phyloP scores from a whole-genome alignment of 768 basidiomycete genomes.

The Megacollybia marginata region DNA sequence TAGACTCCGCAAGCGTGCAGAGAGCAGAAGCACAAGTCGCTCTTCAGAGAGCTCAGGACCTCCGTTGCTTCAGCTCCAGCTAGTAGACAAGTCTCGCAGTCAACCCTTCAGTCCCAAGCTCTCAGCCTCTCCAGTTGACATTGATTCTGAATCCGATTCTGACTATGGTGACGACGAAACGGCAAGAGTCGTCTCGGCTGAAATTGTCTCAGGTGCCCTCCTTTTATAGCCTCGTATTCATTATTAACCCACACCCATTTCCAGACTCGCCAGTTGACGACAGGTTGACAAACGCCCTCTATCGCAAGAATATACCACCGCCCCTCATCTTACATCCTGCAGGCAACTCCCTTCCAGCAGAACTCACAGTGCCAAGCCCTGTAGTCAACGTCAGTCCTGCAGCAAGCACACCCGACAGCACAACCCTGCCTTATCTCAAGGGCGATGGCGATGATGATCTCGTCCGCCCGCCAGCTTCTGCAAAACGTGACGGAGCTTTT shows the following conservation, averaged over 20 bases:
- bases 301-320: conserved; percentile 35
- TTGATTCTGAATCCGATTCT: conserved; percentile 15
- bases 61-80: conserved; percentile 39
- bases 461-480: conserved; percentile 29
- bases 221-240: no score
- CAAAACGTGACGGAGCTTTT: conserved; percentile 41
- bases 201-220: background rate
- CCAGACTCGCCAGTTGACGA: no score
- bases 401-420: conserved; percentile 18
- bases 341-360: conserved; percentile 18
- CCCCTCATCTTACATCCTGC: conserved; percentile 44
- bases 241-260: no score
- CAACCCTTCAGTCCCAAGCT: conserved; percentile 10
- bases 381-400: conserved; percentile 7
- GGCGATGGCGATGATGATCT: conserved; percentile 29
- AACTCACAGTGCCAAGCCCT: conserved; percentile 31
- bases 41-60: conserved; percentile 14
- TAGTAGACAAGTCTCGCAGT: conserved; percentile 23
- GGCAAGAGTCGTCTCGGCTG: conserved; percentile 25
- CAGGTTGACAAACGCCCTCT: background rate
- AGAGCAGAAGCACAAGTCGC: conserved; percentile 26
- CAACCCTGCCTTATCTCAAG: conserved; percentile 40
- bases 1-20: conserved; percentile 48
- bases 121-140: conserved; percentile 18
- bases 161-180: conserved; percentile 33